Evolutionary conservation across 164 flowering plant genomes (phyloP), one percentile per base, ranked within the genome.

Genomic region (Dillenia turbinata): DNA sequence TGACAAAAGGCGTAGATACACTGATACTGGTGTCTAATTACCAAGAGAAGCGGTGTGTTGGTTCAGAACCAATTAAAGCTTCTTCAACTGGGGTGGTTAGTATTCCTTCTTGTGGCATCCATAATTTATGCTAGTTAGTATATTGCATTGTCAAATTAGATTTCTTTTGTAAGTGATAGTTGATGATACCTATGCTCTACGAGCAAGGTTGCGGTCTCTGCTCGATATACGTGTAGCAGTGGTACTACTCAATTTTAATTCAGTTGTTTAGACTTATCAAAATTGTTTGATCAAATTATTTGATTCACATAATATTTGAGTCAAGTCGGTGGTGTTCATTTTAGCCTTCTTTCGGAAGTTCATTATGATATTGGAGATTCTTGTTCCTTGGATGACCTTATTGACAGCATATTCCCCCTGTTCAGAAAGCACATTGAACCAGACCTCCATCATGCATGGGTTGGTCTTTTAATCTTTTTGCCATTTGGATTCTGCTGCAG

Each of bases 371-470:
- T 92, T 66, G 97, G 97, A 55, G 96, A 95, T 71, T 80, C 97
- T 49, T 83, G 96, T 76, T 92, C 99, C 12, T 62, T 95, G 80
- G 97, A 95, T 76, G 76, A 78, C 75, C 87, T 95, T 47, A 92
- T 92, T 64, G 99, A 95, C 79, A 92, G 97, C 79, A 95, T 95
- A 58, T 95, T 95, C 68, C 97, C 99, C 49, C 79, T 92, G 76
- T 95, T 95, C 75, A 86, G 96, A 75, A 95, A 85, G 82, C 92
- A 95, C 71, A 95, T 95, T 63, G 99, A 95, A 73, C 96, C 99
- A 58, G 97, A 95, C 75, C 92, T 95, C 66, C 96, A 92, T 80
- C 97, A 92, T 84, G 99, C 97, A 44, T 97, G 91, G 96, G 99
- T 89, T 68, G 69, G 78, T 74, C 11, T 65, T 67, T 61, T 54